Conservation (phyloP, 345 rosid genomes). For the Carallia brachiata region DNA sequence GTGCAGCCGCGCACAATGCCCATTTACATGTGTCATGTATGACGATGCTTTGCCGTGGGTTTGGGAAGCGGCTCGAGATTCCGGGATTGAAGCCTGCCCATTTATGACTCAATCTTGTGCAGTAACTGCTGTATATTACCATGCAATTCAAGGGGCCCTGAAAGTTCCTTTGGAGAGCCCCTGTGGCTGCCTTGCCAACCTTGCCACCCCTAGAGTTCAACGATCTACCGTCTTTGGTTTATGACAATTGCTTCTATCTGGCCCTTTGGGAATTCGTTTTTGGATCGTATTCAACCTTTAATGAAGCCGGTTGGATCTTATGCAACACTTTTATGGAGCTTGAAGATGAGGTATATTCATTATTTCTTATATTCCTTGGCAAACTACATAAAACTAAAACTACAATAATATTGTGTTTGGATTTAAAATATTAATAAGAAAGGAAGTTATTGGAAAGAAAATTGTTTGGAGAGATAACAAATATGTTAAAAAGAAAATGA, state of each 20-base stretch:
- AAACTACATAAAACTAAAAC: not conserved
- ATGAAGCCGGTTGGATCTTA: constrained; percentile 37
- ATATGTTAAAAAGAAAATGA: no score
- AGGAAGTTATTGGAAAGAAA: no score
- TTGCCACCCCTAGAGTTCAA: constrained; percentile 33
- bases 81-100: constrained; percentile 21
- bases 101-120: constrained; percentile 37
- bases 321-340: constrained; percentile 46
- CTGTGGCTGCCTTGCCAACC: constrained; percentile 25
- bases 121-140: constrained; percentile 20
- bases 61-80: constrained; percentile 28
- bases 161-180: constrained; percentile 29
- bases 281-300: constrained; percentile 36
- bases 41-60: constrained; percentile 48
- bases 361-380: no score
- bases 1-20: not conserved
- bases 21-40: constrained; percentile 33
- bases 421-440: no score
- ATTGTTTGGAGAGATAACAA: no score
- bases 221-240: constrained; percentile 42
- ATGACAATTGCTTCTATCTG: constrained; percentile 29
- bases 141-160: constrained; percentile 14
- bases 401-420: no score
- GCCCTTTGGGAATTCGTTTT: not conserved
- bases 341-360: constrained; percentile 45